These are phyloP conservation scores for Penicillium angulare DNA, from an alignment of 495 filamentous ascomycete species.

Conservation along the genomic window DNA sequence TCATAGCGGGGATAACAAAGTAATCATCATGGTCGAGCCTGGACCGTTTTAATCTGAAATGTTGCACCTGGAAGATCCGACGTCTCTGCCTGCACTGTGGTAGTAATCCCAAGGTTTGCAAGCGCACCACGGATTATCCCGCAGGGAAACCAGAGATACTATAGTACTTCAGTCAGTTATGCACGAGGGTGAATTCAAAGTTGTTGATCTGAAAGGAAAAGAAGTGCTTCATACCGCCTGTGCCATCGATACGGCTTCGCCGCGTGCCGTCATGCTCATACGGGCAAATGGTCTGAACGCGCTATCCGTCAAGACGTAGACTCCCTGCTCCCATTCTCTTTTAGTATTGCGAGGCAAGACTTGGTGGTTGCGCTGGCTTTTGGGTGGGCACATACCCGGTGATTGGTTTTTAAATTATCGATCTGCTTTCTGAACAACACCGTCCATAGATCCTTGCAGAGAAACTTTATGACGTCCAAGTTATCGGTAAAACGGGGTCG, in stretches of 20 bases:
- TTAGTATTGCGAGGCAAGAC: constrained; percentile 1
- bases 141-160: constrained; percentile 95
- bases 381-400: constrained; percentile 59
- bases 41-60: constrained; percentile 91
- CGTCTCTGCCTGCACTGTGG: constrained; percentile 85
- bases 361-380: no score
- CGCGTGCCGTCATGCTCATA: constrained; percentile 77
- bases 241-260: constrained; percentile 67
- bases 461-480: constrained; percentile 91
- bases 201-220: neutral
- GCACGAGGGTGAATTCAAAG: no score
- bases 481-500: constrained; percentile 83
- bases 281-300: constrained; percentile 82
- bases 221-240: constrained; percentile 67
- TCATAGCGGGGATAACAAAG: neutral
- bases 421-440: constrained; percentile 94
- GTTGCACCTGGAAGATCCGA: constrained; percentile 82
- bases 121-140: constrained; percentile 87
- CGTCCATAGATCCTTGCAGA: constrained; percentile 97
- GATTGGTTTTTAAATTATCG: constrained; percentile 98
- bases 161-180: constrained; percentile 2
- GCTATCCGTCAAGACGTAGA: constrained; percentile 95
- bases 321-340: constrained; percentile 55
- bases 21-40: constrained; percentile 48
- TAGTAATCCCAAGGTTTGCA: constrained; percentile 84